phyloP scores from a whole-genome alignment of 805 yeast genomes.

The Ogataea thermomethanolica region DNA sequence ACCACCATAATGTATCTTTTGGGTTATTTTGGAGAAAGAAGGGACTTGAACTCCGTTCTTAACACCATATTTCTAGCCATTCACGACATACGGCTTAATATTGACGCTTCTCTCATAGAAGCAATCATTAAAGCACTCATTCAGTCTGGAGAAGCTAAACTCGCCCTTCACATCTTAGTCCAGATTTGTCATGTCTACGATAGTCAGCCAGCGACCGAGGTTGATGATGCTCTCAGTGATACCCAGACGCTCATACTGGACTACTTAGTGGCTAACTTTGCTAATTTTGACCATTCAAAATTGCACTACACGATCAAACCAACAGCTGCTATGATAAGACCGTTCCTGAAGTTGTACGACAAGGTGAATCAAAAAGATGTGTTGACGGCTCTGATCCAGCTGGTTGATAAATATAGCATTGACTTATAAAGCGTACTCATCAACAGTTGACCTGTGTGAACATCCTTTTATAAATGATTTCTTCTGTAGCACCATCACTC shows the following conservation, averaged over 20 bases:
- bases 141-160: constrained; percentile 10
- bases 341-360: constrained; percentile 13
- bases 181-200: constrained; percentile 13
- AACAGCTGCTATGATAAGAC: constrained; percentile 15
- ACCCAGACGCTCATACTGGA: constrained; percentile 14
- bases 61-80: constrained; percentile 8
- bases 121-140: constrained; percentile 9
- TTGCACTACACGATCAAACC: constrained; percentile 17
- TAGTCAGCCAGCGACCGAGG: background rate
- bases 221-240: constrained; percentile 1
- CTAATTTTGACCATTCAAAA: background rate
- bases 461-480: constrained; percentile 26
- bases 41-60: constrained; percentile 7
- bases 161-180: constrained; percentile 13
- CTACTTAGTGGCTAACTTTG: constrained; percentile 10
- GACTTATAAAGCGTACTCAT: constrained; percentile 7
- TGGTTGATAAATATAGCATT: constrained; percentile 17
- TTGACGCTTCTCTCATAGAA: constrained; percentile 12
- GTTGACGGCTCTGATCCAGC: constrained; percentile 12
- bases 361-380: constrained; percentile 7
- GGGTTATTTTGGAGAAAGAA: constrained; percentile 2
- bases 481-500: constrained; percentile 5
- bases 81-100: constrained; percentile 9
- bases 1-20: constrained; percentile 7
- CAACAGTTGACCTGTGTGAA: constrained; percentile 31